Evolutionary conservation across 257 asterid species (phyloP), one percentile per base, ranked within the genome.

Genomic region (Jacaranda copaia): DNA sequence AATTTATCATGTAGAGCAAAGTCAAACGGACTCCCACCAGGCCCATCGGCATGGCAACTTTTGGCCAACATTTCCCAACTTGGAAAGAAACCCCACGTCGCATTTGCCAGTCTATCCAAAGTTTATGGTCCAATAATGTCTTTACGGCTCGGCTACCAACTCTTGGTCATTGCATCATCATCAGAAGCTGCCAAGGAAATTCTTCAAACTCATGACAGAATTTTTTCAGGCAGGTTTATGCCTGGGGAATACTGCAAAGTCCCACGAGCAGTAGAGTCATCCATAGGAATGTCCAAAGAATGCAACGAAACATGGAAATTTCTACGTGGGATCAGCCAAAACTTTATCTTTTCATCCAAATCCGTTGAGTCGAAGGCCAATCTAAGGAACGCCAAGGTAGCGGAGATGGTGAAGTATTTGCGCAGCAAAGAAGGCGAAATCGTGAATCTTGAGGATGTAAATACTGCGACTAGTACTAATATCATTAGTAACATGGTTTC

Each of bases 91-190:
- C 73, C 73, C 16, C 57, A 75, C 19, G n/a, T 63, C 6, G 72
- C 79, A 11, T 11, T 75, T 4, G 0, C 14, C 6, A 36, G 51
- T 15, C 48, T 75, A 0, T 56, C 79, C 13, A 35, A 64, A 49
- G 11, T 20, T 15, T 75, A 75, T 7, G 79, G 79, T 14, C 79
- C 79, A 11, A 8, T 75, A n/a, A 35, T 75, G 53, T 75, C 79
- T 35, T 5, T 64, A 18, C 53, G 79, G 5, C 42, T 75, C 0
- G 79, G 65, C 0, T 36, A 43, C 20, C 72, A 38, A 38, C 56
- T 75, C 32, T 3, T 75, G 6, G 62, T 75, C 15, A 32, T 75
- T 36, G 79, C 72, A 5, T 62, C 79, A 11, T n/a, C 79, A 2
- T 9, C 79, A 1, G 16, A 14, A 1, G 39, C 55, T 51, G 79